Evolutionary conservation across 192 early-diverging fungal species (phyloP).

Genomic region (Haplosporangium gracile): DNA sequence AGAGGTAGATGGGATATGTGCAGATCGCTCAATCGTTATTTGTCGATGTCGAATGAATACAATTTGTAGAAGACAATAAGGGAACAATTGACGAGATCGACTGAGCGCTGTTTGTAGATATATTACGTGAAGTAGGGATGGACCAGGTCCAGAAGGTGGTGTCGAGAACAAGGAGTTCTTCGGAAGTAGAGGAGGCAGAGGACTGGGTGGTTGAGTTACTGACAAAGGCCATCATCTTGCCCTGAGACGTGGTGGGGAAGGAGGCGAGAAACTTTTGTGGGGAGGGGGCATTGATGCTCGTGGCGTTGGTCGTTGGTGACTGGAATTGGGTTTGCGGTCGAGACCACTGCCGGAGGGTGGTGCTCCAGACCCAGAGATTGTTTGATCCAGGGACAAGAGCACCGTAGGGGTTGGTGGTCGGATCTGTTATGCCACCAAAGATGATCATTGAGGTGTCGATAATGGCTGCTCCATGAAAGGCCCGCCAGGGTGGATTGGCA

Average conservation of each 20-base stretch:
- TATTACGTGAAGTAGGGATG: constrained; percentile 60
- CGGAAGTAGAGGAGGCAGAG: constrained; percentile 9
- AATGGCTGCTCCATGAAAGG: constrained; percentile 33
- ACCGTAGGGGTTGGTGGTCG: constrained; percentile 35
- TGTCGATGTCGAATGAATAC: not conserved
- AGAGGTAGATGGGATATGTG: not conserved
- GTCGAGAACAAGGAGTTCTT: constrained; percentile 57
- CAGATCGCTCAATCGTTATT: not conserved
- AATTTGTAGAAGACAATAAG: not conserved
- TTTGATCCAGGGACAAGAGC: constrained; percentile 48
- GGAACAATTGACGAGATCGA: not conserved
- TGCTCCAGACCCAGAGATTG: constrained; percentile 63
- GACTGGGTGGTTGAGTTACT: constrained; percentile 57
- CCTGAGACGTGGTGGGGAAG: constrained; percentile 45
- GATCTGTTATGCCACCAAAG: constrained; percentile 61
- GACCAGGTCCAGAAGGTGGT: constrained; percentile 61
- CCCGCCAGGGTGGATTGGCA: constrained; percentile 41
- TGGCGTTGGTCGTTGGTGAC: not conserved
- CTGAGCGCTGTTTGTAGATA: too few species aligned
- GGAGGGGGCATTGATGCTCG: constrained; percentile 4
- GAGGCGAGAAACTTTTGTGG: constrained; percentile 58
- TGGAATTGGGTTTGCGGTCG: constrained; percentile 28
- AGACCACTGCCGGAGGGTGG: constrained; percentile 60
- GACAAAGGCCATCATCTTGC: constrained; percentile 55
- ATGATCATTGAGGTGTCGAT: constrained; percentile 59